A percentile compares a stretch with the other conserved stretches of the same genome.
Conservation (phyloP, 805 yeast genomes). For the Candida morakotiae region DNA sequence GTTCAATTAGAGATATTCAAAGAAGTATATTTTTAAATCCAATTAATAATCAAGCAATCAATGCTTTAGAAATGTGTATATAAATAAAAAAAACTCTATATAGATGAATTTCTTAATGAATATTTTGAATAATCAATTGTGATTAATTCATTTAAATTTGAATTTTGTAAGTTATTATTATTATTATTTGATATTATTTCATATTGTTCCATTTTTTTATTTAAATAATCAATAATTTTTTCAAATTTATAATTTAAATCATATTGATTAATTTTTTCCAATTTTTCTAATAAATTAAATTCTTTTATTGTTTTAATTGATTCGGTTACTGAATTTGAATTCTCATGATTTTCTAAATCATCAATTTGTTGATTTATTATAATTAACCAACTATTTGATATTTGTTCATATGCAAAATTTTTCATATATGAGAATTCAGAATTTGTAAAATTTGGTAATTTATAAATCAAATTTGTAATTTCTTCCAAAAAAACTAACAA, state of each 20-base stretch:
- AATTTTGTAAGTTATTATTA: not conserved
- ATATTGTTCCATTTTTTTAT: constrained; percentile 31
- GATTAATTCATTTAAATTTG: constrained; percentile 24
- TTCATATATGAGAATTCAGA: constrained; percentile 51
- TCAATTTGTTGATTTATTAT: constrained; percentile 30
- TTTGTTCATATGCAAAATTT: constrained; percentile 55
- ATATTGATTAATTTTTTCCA: constrained; percentile 41
- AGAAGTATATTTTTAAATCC: constrained; percentile 68
- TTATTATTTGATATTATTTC: constrained; percentile 20
- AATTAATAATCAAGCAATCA: constrained; percentile 12
- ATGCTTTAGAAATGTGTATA: constrained; percentile 8
- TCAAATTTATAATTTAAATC: constrained; percentile 37
- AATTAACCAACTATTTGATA: constrained; percentile 54
- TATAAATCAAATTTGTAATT: constrained; percentile 56
- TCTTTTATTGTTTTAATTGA: constrained; percentile 30
- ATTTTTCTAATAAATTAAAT: constrained; percentile 36
- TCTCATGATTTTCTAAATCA: constrained; percentile 11
- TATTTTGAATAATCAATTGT: constrained; percentile 41
- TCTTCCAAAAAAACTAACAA: constrained; percentile 61
- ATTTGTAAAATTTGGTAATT: constrained; percentile 63
- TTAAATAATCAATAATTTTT: constrained; percentile 42
- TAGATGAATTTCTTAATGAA: constrained; percentile 30
- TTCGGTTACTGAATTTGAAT: constrained; percentile 13
- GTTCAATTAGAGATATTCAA: constrained; percentile 54
- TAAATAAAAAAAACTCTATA: too few species aligned